Base-by-base conservation (phyloP, 176 grass and related monocot genomes). In the Leersia perrieri region DNA sequence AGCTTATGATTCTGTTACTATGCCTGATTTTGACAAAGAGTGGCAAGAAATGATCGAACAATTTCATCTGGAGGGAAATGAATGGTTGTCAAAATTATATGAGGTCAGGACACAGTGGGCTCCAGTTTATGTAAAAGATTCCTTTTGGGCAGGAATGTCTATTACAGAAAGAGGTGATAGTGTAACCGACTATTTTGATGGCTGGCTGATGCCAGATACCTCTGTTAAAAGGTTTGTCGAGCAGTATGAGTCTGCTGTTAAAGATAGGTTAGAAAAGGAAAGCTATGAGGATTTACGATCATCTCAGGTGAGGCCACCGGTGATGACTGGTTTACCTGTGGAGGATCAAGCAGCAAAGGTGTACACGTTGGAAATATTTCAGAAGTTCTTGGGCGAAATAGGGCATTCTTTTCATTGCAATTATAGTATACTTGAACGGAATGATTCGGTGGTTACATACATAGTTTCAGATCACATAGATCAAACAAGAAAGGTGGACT, bases 61-160 rank as follows among this genome's bases (percentile, higher is more conserved):
- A 73, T 88, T 87, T 75, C 58, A 68, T 39, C 77, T 92, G 64
- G 84, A 90, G 58, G 75, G 58, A 66, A 95, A 92, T 77, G 93
- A 95, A 36, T 95, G 93, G 87, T 49, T 95, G 26, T 83, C 87
- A 49, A 84, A 75, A 77, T 82, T 95, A 49, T 92, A 90, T 45
- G 87, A 92, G 76, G 82, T 77, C 63, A 92, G 82, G 79, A 70
- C 6, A 15, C 84, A 92, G 44, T 92, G 93, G 93, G 90, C 76
- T 63, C 93, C 93, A 73, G 84, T 88, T 82, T 95, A 83, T 72
- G 74, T 95, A 27, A 95, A 92, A 75, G 90, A 95, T 73, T 87
- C 45, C 11, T 92, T 95, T 91, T 90, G 87, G 93, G 93, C 90
- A 63, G 90, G 87, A 74, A 88, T 95, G 90, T 92, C 90, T 33